Conservation (phyloP, 805 yeast species). For the Lachancea fermentati region DNA sequence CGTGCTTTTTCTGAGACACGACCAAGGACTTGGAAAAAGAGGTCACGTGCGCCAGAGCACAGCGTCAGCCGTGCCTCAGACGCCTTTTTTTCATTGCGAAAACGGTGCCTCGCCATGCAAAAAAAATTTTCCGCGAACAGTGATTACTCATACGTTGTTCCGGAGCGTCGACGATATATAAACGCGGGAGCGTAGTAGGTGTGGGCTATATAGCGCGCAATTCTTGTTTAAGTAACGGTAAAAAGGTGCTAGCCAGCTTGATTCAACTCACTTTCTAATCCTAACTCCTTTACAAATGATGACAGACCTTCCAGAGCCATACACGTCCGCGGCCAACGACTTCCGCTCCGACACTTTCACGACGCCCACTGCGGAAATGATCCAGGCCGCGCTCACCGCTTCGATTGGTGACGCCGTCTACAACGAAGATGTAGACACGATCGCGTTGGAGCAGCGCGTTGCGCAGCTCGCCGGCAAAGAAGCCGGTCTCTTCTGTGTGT, state of each 20-base stretch:
- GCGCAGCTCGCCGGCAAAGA: conserved; percentile 71
- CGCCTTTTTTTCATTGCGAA: neutral
- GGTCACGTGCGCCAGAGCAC: too few species aligned
- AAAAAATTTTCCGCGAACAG: neutral
- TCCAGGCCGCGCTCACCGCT: conserved; percentile 50
- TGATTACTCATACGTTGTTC: neutral
- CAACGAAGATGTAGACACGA: conserved; percentile 71
- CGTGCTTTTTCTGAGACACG: too few species aligned
- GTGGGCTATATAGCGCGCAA: too few species aligned
- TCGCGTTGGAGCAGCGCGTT: conserved; percentile 55
- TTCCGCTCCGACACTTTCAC: conserved; percentile 84
- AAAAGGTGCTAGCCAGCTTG: too few species aligned
- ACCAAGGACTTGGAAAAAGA: too few species aligned
- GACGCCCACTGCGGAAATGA: conserved; percentile 72
- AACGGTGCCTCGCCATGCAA: neutral
- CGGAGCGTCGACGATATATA: neutral
- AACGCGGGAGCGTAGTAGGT: too few species aligned
- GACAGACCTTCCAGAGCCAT: conserved; percentile 14
- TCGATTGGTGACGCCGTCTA: conserved; percentile 87
- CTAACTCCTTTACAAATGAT: too few species aligned
- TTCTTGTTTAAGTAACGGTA: too few species aligned
- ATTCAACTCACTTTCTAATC: too few species aligned
- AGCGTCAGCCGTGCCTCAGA: too few species aligned
- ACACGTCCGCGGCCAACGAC: conserved; percentile 39
- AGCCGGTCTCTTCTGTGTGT: conserved; percentile 75